Evolutionary conservation across 148 eudicot species (phyloP), one percentile per base, ranked within the genome.

Genomic region (Vaccinium macrocarpon): DNA sequence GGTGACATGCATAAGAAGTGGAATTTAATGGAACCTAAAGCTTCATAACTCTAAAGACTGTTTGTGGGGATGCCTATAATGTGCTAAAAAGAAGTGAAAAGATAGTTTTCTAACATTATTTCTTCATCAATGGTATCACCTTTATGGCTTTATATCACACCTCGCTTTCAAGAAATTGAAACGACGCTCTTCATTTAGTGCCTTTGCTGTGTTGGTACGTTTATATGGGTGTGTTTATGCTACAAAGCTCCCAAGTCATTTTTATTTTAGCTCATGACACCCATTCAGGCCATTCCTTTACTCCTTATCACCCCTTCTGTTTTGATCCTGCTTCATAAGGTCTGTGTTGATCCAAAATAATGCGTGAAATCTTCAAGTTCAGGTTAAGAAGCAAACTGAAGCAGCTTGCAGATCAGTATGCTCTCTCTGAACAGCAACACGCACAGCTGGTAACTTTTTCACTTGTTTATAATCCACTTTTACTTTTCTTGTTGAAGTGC

Each of bases 321-420:
- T 12, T 78, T 84, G 71, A 23, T 66, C 62, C 21, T 78, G 51
- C 62, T 29, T 49, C 57, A 48, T 13, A 66, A 81, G 68, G 70
- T 81, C 75, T 27, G 19, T n/a, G 12, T 85, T 64, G 42, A 76
- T 51, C 6, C 15, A 23, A 32, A 81, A 21, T 78, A 75, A 82
- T 10, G 4, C 51, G 23, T 55, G 61, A 78, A 27, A 51, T 86
- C 71, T 87, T 29, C 46, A 78, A 71, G 27, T 86, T 81, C 92
- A 97, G 99, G 98, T 86, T 97, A 84, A 95, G 91, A 88, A 91
- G 81, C 87, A 93, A 97, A 83, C 89, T 97, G 93, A 95, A 97
- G 88, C 94, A 95, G 86, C 90, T 95, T 90, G 93, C 92, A 85
- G 97, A 97, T 84, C 97, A 97, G 78, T 92, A 92, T 90, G 84